Evolutionary conservation across 805 yeast genomes (phyloP).

Genomic region (Yamadazyma akitaensis): DNA sequence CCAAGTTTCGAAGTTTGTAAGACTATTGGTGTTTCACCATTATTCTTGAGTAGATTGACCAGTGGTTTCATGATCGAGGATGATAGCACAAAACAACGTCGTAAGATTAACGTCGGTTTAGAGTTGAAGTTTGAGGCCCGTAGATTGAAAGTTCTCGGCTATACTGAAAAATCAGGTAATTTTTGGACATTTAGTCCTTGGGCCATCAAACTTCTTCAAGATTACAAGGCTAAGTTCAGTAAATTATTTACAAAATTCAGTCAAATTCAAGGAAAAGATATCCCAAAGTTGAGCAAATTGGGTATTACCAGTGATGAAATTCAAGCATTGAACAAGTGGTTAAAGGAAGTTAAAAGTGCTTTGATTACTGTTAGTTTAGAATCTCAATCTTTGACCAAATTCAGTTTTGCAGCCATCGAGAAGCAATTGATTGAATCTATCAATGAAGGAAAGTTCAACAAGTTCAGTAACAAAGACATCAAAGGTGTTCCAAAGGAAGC

Average conservation of each 20-base stretch:
- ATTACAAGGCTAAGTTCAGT: slow-evolving; percentile 62
- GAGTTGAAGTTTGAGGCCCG: slow-evolving; percentile 78
- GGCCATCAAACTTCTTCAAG: slow-evolving; percentile 63
- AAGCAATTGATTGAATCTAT: slow-evolving; percentile 42
- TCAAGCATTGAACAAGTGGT: slow-evolving; percentile 43
- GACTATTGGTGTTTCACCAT: slow-evolving; percentile 52
- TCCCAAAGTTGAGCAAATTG: slow-evolving; percentile 38
- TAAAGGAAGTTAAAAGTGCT: slow-evolving; percentile 45
- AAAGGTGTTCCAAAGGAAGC: slow-evolving; percentile 85
- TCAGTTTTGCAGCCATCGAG: slow-evolving; percentile 68
- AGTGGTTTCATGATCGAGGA: slow-evolving; percentile 64
- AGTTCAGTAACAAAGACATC: slow-evolving; percentile 51
- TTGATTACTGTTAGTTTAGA: slow-evolving; percentile 68
- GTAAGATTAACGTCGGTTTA: slow-evolving; percentile 69
- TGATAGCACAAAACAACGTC: slow-evolving; percentile 40
- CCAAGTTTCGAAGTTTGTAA: slow-evolving; percentile 66
- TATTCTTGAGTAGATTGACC: slow-evolving; percentile 73
- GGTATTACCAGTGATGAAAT: slow-evolving; percentile 42
- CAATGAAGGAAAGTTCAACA: slow-evolving; percentile 43
- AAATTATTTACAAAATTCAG: slow-evolving; percentile 47
- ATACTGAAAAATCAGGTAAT: slow-evolving; percentile 51
- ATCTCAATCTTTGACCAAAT: slow-evolving; percentile 71
- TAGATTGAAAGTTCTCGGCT: slow-evolving; percentile 84
- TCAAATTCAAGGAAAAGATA: slow-evolving; percentile 20
- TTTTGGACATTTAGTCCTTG: slow-evolving; percentile 80